Evolutionary conservation across 2,329 filamentous ascomycete genomes (phyloP).

Genomic region (Paraphoma chrysanthemicola): DNA sequence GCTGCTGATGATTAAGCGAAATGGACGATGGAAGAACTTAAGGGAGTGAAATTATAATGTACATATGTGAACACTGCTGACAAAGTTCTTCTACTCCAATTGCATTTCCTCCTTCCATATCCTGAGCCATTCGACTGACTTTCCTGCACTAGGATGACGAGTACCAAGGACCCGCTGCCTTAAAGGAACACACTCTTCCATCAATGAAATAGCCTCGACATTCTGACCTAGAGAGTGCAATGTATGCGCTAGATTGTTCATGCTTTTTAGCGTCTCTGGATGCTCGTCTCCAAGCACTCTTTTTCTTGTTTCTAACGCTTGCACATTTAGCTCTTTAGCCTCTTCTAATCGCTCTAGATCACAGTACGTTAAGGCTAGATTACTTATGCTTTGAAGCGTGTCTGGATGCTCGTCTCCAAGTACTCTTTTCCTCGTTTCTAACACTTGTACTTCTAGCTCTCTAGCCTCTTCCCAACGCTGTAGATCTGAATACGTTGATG

Average conservation of each 20-base stretch:
- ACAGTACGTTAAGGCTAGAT: constrained; percentile 1
- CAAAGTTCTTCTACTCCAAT: too few relatives aligned
- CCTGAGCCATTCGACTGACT: too few relatives aligned
- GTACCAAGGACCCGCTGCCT: too few relatives aligned
- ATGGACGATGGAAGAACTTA: too few relatives aligned
- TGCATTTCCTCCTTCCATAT: too few relatives aligned
- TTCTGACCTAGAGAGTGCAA: too few relatives aligned
- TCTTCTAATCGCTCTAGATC: constrained; percentile 1
- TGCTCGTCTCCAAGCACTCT: not conserved
- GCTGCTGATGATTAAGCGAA: too few relatives aligned
- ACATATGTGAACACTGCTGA: too few relatives aligned
- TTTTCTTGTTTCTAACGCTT: not conserved
- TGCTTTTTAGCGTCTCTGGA: not conserved
- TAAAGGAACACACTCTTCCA: too few relatives aligned
- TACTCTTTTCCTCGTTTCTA: not conserved
- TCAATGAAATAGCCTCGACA: too few relatives aligned
- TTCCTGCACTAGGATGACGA: too few relatives aligned
- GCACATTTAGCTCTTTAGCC: not conserved
- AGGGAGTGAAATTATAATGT: too few relatives aligned
- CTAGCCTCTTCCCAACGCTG: not conserved
- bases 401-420: not conserved
- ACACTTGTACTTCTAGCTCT: not conserved
- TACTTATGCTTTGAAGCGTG: not conserved
- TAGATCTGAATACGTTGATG: not conserved
- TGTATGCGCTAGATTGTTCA: not conserved